Conservation (phyloP, 75 land plant genomes). For the Cunninghamia lanceolata region DNA sequence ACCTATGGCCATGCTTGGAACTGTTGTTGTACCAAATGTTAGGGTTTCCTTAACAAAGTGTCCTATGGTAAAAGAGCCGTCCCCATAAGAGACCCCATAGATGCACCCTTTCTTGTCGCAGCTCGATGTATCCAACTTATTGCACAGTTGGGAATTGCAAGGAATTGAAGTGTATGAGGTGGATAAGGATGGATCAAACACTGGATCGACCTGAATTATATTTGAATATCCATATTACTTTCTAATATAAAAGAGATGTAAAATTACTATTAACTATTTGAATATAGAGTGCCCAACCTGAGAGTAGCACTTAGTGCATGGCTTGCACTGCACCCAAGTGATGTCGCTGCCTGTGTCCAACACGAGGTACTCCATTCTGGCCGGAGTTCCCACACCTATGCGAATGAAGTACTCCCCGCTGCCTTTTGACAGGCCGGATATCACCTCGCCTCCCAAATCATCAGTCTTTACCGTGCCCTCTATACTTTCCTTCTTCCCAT, state of each 20-base stretch:
- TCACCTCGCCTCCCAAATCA: conserved; percentile 59
- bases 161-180: conserved; percentile 39
- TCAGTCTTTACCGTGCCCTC: not conserved
- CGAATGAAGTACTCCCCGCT: conserved; percentile 64
- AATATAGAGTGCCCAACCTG: not conserved
- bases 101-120: conserved; percentile 44
- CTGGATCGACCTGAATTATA: conserved; percentile 32
- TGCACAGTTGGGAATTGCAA: conserved; percentile 21
- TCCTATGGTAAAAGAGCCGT: conserved; percentile 80
- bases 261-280: no score
- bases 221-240: no score
- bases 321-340: conserved; percentile 77
- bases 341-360: conserved; percentile 83
- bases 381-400: conserved; percentile 74
- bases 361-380: conserved; percentile 50
- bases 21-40: conserved; percentile 39
- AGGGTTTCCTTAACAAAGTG: conserved; percentile 72
- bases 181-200: conserved; percentile 77
- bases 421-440: conserved; percentile 50
- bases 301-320: no score
- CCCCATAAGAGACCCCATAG: conserved; percentile 79
- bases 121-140: conserved; percentile 20
- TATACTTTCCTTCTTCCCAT: conserved; percentile 29
- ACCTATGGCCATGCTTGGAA: conserved; percentile 58
- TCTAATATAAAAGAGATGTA: no score